Evolutionary conservation across 2,329 filamentous ascomycete genomes (phyloP).

Genomic region (Scytalidium sp.): DNA sequence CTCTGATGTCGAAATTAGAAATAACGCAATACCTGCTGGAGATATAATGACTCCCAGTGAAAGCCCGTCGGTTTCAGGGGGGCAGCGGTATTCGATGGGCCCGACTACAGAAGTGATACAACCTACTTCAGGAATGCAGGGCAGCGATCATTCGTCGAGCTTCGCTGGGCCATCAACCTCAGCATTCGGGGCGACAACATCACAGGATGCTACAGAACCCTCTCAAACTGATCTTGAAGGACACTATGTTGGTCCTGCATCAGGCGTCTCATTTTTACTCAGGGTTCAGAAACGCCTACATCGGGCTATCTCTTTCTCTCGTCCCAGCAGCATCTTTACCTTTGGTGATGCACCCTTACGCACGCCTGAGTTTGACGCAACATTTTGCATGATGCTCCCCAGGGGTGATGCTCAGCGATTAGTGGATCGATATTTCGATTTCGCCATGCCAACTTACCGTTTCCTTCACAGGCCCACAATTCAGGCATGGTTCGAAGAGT

Average conservation of each 20-base stretch:
- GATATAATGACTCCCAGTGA: background rate
- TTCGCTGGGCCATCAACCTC: background rate
- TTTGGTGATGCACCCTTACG: slow-evolving; percentile 33
- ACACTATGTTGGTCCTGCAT: slow-evolving; percentile 54
- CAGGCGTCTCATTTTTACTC: slow-evolving; percentile 53
- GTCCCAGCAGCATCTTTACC: slow-evolving; percentile 33
- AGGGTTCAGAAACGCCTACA: slow-evolving; percentile 49
- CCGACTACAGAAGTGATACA: background rate
- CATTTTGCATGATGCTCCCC: slow-evolving; percentile 36
- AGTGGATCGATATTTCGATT: slow-evolving; percentile 55
- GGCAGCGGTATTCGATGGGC: background rate
- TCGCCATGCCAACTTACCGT: slow-evolving; percentile 57
- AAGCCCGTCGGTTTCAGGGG: background rate
- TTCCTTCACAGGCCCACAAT: slow-evolving; percentile 54
- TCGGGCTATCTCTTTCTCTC: slow-evolving; percentile 33
- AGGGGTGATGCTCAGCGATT: slow-evolving; percentile 13
- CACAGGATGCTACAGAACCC: slow-evolving; percentile 4
- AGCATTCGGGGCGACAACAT: background rate
- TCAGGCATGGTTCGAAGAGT: slow-evolving; percentile 44
- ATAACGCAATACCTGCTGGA: background rate
- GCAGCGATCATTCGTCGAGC: background rate
- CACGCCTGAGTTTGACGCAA: slow-evolving; percentile 37
- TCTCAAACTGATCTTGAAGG: slow-evolving; percentile 32
- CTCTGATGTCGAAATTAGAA: background rate
- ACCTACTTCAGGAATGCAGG: background rate